Conservation (phyloP, 495 filamentous ascomycete genomes). For the Bryoglossum gracile region DNA sequence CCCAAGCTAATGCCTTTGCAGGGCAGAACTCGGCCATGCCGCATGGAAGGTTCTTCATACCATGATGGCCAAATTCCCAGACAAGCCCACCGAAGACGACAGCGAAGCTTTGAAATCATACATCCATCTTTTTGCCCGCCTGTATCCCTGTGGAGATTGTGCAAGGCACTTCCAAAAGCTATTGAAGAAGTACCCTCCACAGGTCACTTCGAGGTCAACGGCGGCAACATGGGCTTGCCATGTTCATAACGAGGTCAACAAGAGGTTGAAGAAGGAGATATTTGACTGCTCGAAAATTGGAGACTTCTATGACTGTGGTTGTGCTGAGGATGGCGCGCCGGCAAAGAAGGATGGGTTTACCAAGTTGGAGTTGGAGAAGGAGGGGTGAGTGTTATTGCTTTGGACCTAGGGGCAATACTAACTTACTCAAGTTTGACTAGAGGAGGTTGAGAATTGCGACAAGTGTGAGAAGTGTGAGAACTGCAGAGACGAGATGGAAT, state of each 20-base stretch:
- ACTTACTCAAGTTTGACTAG: conserved; percentile 19
- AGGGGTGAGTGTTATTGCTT: conserved; percentile 19
- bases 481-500: too few species aligned
- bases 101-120: conserved; percentile 75
- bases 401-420: conserved; percentile 1
- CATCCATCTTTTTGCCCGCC: conserved; percentile 80
- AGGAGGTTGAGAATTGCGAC: conserved; percentile 18
- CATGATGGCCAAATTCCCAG: conserved; percentile 88
- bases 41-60: conserved; percentile 95
- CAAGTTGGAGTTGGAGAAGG: conserved; percentile 33
- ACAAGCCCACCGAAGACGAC: conserved; percentile 75
- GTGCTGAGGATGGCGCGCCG: conserved; percentile 60
- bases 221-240: conserved; percentile 91
- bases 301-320: conserved; percentile 94
- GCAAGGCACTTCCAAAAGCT: conserved; percentile 83
- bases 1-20: conserved; percentile 29
- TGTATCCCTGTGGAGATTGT: conserved; percentile 96
- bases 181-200: conserved; percentile 78
- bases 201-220: conserved; percentile 72
- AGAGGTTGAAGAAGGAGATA: conserved; percentile 65
- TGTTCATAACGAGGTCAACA: conserved; percentile 92
- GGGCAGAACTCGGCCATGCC: conserved; percentile 80
- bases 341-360: conserved; percentile 21
- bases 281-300: conserved; percentile 90
- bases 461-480: too few species aligned